Evolutionary conservation across 148 eudicot genomes (phyloP).

Genomic region (Oxyria digyna): DNA sequence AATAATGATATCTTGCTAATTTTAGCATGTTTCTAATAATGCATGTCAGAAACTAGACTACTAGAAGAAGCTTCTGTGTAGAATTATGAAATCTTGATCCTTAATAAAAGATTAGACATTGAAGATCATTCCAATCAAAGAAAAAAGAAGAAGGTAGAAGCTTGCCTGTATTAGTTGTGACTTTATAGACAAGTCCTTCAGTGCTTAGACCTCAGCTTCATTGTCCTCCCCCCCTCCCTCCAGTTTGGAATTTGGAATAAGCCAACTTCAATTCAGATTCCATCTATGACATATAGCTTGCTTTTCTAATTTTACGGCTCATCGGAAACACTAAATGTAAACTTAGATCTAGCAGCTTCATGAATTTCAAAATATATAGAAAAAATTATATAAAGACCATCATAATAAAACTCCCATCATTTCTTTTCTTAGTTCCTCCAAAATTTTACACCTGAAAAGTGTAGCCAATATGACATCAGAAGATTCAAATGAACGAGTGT

Average conservation of each 20-base stretch:
- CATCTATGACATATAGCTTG: not conserved
- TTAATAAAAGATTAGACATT: not conserved
- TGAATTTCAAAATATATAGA: too few species aligned
- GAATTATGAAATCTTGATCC: not conserved
- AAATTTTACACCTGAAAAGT: not conserved
- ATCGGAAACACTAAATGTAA: not conserved
- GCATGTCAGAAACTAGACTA: slow-evolving; percentile 1
- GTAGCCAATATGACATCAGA: not conserved
- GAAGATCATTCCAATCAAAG: not conserved
- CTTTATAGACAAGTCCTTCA: not conserved
- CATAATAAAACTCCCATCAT: not conserved
- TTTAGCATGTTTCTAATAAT: not conserved
- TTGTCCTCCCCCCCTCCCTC: too few species aligned
- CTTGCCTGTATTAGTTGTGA: not conserved
- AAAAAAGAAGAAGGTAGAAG: not conserved
- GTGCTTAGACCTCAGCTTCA: not conserved
- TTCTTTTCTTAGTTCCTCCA: not conserved
- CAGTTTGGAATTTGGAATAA: not conserved
- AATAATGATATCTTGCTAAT: not conserved
- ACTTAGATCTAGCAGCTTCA: not conserved
- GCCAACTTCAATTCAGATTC: not conserved
- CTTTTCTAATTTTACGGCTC: not conserved
- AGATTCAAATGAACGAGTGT: not conserved
- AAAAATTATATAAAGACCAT: not conserved
- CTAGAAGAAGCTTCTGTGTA: not conserved